Conservation (phyloP, 2,329 filamentous ascomycete species). For the Cordyceps farinosa region DNA sequence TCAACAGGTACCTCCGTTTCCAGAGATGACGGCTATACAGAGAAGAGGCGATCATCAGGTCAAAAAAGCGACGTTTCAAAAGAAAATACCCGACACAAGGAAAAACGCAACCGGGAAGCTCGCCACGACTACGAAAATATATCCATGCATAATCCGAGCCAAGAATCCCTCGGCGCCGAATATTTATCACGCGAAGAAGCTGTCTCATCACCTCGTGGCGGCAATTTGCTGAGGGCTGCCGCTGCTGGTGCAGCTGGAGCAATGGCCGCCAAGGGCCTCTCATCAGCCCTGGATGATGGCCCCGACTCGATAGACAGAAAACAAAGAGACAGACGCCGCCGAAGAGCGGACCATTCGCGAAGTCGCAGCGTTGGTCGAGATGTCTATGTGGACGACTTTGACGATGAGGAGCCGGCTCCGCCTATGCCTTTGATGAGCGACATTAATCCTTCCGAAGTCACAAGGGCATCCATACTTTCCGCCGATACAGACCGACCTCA, state of each 20-base stretch:
- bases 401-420: constrained; percentile 55
- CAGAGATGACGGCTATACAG: constrained; percentile 54
- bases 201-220: constrained; percentile 43
- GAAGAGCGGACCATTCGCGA: constrained; percentile 47
- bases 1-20: constrained; percentile 55
- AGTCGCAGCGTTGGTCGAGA: constrained; percentile 44
- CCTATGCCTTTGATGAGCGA: constrained; percentile 89
- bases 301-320: constrained; percentile 49
- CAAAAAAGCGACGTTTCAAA: constrained; percentile 50
- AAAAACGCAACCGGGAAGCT: constrained; percentile 50
- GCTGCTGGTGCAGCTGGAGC: constrained; percentile 43
- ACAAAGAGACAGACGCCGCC: constrained; percentile 48
- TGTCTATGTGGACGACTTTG: constrained; percentile 47
- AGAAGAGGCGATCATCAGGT: constrained; percentile 60
- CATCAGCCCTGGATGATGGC: constrained; percentile 34
- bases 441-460: constrained; percentile 80
- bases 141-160: constrained; percentile 46
- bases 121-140: constrained; percentile 52
- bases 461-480: constrained; percentile 80
- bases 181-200: constrained; percentile 35
- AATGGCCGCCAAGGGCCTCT: constrained; percentile 32
- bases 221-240: constrained; percentile 43
- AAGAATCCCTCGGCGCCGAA: constrained; percentile 43
- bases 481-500: constrained; percentile 71
- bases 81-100: constrained; percentile 46